Evolutionary conservation across 2,329 filamentous ascomycete species (phyloP).

Genomic region (Chalaropsis thielavioides): DNA sequence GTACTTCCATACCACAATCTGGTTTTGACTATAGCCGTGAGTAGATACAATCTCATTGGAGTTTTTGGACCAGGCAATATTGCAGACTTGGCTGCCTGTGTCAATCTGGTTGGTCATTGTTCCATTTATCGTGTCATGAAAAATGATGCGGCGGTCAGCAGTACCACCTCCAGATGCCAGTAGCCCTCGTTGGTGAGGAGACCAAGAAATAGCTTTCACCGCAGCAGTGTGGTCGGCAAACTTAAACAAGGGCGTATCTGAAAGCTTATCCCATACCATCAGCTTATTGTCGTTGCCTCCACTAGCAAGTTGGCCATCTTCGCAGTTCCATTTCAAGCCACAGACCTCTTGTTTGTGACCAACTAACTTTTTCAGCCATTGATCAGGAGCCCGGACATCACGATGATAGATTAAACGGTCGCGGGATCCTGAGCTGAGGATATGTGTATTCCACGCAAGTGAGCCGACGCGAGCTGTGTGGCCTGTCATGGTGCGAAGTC

Average conservation of each 20-base stretch:
- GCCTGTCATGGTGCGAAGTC: conserved; percentile 89
- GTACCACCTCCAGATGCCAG: conserved; percentile 94
- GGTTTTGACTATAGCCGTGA: conserved; percentile 94
- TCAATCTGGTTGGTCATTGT: conserved; percentile 74
- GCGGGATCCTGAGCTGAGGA: conserved; percentile 85
- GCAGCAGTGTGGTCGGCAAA: conserved; percentile 91
- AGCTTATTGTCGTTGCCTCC: conserved; percentile 98
- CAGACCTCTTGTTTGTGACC: conserved; percentile 98
- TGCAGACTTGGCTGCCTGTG: conserved; percentile 97
- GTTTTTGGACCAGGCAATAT: conserved; percentile 92
- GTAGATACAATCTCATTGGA: conserved; percentile 96
- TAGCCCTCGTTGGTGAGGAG: conserved; percentile 83
- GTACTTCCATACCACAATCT: conserved; percentile 99
- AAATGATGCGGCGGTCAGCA: conserved; percentile 89
- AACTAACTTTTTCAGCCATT: conserved; percentile 72
- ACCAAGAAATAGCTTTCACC: conserved; percentile 97
- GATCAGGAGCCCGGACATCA: conserved; percentile 82
- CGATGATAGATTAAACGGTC: conserved; percentile 91
- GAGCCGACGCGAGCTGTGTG: conserved; percentile 88
- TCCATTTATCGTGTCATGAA: conserved; percentile 89
- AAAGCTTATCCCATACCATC: conserved; percentile 95
- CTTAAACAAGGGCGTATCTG: conserved; percentile 82
- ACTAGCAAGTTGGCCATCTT: conserved; percentile 86
- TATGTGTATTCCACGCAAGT: conserved; percentile 95
- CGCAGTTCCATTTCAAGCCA: conserved; percentile 90